phyloP scores from a whole-genome alignment of 208 protist species.

The Trypanosomatidae sp. region DNA sequence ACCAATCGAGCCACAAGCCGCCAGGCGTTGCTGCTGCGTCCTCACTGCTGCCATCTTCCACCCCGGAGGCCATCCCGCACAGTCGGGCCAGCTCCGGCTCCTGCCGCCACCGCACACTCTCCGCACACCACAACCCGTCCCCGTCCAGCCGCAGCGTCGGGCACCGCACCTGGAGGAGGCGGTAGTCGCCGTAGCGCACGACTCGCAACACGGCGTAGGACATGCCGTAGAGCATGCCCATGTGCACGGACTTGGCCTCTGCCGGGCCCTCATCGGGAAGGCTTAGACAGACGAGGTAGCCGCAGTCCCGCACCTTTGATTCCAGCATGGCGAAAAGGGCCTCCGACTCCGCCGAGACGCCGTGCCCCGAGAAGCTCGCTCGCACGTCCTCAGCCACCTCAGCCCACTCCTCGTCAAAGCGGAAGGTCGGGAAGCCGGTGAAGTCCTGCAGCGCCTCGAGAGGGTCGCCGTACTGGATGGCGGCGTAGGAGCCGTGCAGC shows the following conservation, averaged over 20 bases:
- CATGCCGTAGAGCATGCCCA: conserved; percentile 42
- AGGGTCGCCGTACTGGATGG: conserved; percentile 55
- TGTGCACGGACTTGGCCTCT: conserved; percentile 1
- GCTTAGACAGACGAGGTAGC: conserved; percentile 43
- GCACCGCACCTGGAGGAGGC: conserved; percentile 42
- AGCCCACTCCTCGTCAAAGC: conserved; percentile 54
- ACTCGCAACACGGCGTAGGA: conserved; percentile 41
- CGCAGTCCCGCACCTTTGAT: conserved; percentile 13
- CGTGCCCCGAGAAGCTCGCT: too few species aligned
- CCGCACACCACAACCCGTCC: conserved; percentile 31
- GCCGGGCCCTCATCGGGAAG: conserved; percentile 37
- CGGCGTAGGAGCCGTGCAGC: conserved; percentile 68
- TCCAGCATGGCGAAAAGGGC: conserved; percentile 23
- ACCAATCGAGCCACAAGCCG: conserved; percentile 61
- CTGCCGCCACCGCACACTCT: conserved; percentile 37
- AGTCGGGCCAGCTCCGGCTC: conserved; percentile 28
- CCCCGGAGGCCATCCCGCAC: conserved; percentile 29
- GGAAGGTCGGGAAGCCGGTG: conserved; percentile 44
- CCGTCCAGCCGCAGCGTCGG: conserved; percentile 21
- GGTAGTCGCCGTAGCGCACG: conserved; percentile 23
- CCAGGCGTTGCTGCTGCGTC: too few species aligned
- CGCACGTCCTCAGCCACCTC: conserved; percentile 4
- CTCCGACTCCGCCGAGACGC: too few species aligned
- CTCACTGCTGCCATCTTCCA: conserved; percentile 6
- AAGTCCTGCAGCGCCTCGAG: conserved; percentile 64